These are phyloP conservation scores for Gossypium aridum DNA, from an alignment of 441 rosid species.

Conservation along the genomic window DNA sequence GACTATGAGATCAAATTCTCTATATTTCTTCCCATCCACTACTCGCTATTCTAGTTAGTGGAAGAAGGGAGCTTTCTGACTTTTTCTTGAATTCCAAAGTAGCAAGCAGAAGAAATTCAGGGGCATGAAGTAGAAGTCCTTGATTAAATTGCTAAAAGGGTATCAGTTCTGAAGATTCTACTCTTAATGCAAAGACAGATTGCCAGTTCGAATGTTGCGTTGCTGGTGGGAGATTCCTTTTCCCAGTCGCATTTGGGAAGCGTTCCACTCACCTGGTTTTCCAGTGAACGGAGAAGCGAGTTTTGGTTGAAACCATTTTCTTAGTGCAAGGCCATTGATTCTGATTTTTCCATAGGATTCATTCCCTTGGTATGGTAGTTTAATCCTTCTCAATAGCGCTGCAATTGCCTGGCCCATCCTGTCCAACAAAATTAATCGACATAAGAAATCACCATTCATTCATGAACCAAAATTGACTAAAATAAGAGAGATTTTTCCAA, in stretches of 20 bases:
- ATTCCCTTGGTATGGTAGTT: slow-evolving; percentile 64
- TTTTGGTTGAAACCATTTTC: slow-evolving; percentile 84
- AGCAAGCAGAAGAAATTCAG: neutral
- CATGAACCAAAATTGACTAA: neutral
- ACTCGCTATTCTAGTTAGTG: neutral
- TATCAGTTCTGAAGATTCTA: slow-evolving; percentile 5
- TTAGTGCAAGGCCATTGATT: slow-evolving; percentile 63
- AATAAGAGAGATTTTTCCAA: neutral
- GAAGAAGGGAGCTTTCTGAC: neutral
- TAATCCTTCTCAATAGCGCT: slow-evolving; percentile 67
- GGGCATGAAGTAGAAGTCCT: neutral
- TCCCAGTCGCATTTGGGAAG: slow-evolving; percentile 42
- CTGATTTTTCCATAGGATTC: slow-evolving; percentile 60
- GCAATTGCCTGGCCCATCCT: slow-evolving; percentile 64
- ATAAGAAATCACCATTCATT: neutral
- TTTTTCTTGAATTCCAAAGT: neutral
- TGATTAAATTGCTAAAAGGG: neutral
- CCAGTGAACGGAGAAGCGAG: slow-evolving; percentile 56
- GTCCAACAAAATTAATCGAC: slow-evolving; percentile 21
- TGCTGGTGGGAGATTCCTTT: slow-evolving; percentile 65
- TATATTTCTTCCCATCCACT: neutral
- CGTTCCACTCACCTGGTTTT: slow-evolving; percentile 48
- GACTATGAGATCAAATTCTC: neutral
- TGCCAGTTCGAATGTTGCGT: slow-evolving; percentile 64
- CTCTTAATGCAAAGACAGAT: slow-evolving; percentile 50